These are phyloP conservation scores for Neospermospora avenae DNA, from an alignment of 2,329 filamentous ascomycete genomes.

Conservation along the genomic window DNA sequence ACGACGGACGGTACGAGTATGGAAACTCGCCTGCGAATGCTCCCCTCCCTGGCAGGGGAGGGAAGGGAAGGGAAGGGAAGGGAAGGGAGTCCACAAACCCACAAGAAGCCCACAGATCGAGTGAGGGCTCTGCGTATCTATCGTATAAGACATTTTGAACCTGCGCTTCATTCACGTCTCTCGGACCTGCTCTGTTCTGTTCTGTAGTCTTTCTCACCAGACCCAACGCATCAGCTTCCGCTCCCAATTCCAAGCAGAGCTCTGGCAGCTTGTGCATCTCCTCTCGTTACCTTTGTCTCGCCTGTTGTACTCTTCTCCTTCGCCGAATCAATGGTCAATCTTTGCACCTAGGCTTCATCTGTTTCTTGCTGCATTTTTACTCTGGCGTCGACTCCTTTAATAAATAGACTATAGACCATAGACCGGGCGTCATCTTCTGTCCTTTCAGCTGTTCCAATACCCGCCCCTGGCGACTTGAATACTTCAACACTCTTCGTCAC, in stretches of 20 bases:
- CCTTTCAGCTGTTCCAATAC: conserved; percentile 20
- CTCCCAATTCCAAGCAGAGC: conserved; percentile 41
- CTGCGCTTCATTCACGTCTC: not conserved
- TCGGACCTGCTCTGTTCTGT: too few relatives aligned
- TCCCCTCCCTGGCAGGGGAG: not conserved
- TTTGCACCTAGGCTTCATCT: conserved; percentile 1
- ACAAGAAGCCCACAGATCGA: conserved; percentile 16
- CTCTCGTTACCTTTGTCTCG: conserved; percentile 27
- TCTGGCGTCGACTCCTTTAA: conserved; percentile 18
- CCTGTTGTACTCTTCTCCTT: conserved; percentile 12
- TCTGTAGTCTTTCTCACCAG: conserved; percentile 31
- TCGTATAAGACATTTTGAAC: conserved; percentile 23
- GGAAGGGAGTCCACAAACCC: too few relatives aligned
- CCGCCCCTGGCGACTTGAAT: conserved; percentile 16
- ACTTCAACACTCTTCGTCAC: not conserved
- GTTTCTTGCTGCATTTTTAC: conserved; percentile 20
- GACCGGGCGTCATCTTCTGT: conserved; percentile 26
- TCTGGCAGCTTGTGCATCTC: conserved; percentile 43
- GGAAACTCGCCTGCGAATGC: conserved; percentile 31
- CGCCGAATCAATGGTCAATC: conserved; percentile 17
- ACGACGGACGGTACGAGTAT: too few relatives aligned
- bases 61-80: too few relatives aligned
- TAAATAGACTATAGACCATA: conserved; percentile 28
- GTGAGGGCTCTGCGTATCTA: not conserved
- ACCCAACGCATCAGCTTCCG: conserved; percentile 29